A percentile compares a stretch with the other conserved stretches of the same genome.
Conservation (phyloP, 139 green algal genomes). For the Edaphochlamys debaryana region DNA sequence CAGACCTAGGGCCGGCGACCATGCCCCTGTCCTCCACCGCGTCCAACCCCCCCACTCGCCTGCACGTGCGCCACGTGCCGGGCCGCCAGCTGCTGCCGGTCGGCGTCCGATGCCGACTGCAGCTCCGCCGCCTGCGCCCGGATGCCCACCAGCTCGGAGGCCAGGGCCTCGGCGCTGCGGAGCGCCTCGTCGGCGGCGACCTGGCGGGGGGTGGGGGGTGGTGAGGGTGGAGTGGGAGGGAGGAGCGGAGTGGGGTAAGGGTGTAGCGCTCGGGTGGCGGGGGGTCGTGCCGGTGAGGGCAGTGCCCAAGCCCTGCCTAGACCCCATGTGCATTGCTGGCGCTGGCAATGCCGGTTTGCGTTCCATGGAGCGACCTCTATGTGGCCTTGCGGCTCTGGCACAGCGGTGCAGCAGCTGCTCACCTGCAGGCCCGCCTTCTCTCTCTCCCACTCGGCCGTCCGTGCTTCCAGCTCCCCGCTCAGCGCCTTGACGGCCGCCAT, state of each 20-base stretch:
- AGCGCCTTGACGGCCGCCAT: conserved; percentile 7
- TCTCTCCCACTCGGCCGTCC: not conserved
- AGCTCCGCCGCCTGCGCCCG: conserved; percentile 7
- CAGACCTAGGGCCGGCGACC: too few relatives aligned
- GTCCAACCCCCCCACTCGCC: not conserved
- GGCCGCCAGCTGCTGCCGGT: conserved; percentile 25
- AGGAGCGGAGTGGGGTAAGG: too few relatives aligned
- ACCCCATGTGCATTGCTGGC: too few relatives aligned
- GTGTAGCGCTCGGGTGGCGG: too few relatives aligned
- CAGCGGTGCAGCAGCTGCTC: too few relatives aligned
- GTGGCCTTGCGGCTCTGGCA: too few relatives aligned
- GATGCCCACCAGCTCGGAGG: not conserved
- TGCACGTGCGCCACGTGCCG: conserved; percentile 37
- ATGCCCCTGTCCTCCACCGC: not conserved
- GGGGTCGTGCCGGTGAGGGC: too few relatives aligned
- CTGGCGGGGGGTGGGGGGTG: too few relatives aligned
- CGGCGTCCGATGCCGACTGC: conserved; percentile 3
- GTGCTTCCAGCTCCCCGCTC: not conserved
- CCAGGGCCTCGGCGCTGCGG: not conserved
- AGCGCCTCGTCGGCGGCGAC: not conserved
- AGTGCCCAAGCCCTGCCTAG: too few relatives aligned
- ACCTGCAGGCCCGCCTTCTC: conserved; percentile 12
- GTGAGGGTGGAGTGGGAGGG: not conserved
- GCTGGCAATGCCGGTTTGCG: too few relatives aligned
- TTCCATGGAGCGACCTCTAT: too few relatives aligned